Percentiles rank a stretch among this genome's conserved stretches.
Conservation (phyloP, 177 flowering plant species). For the Vitis hybrid region DNA sequence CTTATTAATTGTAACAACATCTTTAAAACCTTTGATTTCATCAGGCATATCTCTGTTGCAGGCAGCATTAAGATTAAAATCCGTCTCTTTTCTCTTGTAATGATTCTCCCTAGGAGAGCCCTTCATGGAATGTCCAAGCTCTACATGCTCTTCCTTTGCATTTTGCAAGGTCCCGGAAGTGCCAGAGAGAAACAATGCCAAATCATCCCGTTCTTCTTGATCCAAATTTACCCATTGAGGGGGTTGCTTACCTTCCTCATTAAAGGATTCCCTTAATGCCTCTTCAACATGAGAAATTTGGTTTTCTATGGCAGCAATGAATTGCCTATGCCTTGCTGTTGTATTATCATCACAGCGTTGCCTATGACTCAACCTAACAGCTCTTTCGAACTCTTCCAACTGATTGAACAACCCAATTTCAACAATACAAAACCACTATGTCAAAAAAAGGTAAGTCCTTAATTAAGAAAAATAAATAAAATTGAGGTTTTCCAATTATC, state of each 20-base stretch:
- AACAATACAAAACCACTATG: constrained; percentile 6
- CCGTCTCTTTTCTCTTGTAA: constrained; percentile 13
- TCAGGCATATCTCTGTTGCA: constrained; percentile 16
- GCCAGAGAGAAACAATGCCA: constrained; percentile 79
- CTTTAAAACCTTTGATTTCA: constrained; percentile 26
- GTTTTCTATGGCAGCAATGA: constrained; percentile 59
- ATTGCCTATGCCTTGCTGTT: constrained; percentile 62
- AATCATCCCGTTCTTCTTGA: constrained; percentile 76
- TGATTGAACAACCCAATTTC: constrained; percentile 25
- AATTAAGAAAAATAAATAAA: background rate
- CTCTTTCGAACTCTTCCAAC: constrained; percentile 95
- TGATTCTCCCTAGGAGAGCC: constrained; percentile 19
- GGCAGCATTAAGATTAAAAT: constrained; percentile 11
- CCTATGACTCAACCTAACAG: constrained; percentile 63
- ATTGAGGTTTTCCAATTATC: background rate
- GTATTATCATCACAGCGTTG: constrained; percentile 42
- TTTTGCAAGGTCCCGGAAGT: constrained; percentile 28
- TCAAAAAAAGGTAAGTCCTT: background rate
- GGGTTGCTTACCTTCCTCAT: constrained; percentile 56
- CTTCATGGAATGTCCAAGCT: constrained; percentile 9
- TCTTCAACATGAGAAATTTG: constrained; percentile 66
- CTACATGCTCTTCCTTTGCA: constrained; percentile 19
- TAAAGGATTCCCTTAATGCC: constrained; percentile 47
- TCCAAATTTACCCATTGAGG: constrained; percentile 80
- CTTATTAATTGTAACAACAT: constrained; percentile 26